Base-by-base conservation (phyloP, 345 rosid genomes). In the Murraya koenigii region DNA sequence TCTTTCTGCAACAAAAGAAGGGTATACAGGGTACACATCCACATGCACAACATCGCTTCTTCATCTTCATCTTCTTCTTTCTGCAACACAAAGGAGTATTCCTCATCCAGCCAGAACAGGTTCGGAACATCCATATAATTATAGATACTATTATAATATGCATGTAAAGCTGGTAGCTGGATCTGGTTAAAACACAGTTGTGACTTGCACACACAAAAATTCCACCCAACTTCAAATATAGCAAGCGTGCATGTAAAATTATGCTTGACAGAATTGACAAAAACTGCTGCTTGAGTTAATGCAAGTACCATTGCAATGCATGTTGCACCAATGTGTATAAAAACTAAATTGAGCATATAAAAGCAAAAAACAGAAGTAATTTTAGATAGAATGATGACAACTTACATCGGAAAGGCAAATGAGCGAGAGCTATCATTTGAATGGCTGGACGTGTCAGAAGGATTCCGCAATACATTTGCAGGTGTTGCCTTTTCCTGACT, bases 381-480 rank as follows among this genome's bases (percentile, higher is more conserved):
- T 30, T 55, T 17, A 79, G 44, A 19, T 23, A 17, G 64, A 67
- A 64, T 9, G 30, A 56, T 2, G 70, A 38, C 13, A n/a, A 79
- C 91, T 80, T 86, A 90, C 97, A 86, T 55, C 35, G 94, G 89
- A 79, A 90, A 88, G 64, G 92, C 75, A 80, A 90, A 89, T 32
- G 93, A 86, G 11, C 54, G 66, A 1, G 80, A 2, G 74, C 90
- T 91, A 11, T 58, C 84, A 59, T 78, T 75, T 61, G 94, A 91
- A 83, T 54, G 81, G 71, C 73, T 78, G 9, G 86, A 80, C 54
- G 33, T 28, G 8, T 75, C 71, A 47, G 87, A 75, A 49, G 92
- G 78, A 74, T 72, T 77, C 82, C 84, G 67, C 23, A 86, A 71
- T 47, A 74, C 82, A 4, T 71, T 66, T 11, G 80, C 76, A 63